Evolutionary conservation across 2,329 filamentous ascomycete genomes (phyloP).

Genomic region (Hymenoscyphus fraxineus): DNA sequence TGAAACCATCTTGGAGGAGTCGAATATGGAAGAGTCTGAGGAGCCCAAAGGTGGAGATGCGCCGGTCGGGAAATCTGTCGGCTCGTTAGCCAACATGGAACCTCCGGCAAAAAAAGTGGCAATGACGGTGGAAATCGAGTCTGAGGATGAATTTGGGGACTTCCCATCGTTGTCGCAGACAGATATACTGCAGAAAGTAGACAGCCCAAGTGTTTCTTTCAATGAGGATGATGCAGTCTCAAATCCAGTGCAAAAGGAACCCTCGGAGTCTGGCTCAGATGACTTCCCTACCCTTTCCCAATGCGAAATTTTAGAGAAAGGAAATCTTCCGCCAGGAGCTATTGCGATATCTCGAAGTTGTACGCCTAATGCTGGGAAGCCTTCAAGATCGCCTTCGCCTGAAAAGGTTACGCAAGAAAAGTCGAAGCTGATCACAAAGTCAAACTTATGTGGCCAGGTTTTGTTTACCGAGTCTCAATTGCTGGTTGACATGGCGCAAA

Average conservation of each 20-base stretch:
- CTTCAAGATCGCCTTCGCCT: not conserved
- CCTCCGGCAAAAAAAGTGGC: conserved; percentile 17
- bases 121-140: conserved; percentile 16
- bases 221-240: not conserved
- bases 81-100: not conserved
- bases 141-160: conserved; percentile 34
- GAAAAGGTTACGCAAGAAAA: not conserved
- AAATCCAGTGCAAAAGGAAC: conserved; percentile 1
- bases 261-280: conserved; percentile 28
- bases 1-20: not conserved
- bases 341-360: not conserved
- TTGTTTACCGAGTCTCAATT: conserved; percentile 9
- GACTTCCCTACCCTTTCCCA: conserved; percentile 32
- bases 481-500: conserved; percentile 18
- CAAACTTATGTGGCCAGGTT: conserved; percentile 10
- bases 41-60: not conserved
- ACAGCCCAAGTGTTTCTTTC: conserved; percentile 18
- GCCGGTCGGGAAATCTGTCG: not conserved
- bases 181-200: conserved; percentile 26
- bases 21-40: not conserved
- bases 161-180: conserved; percentile 33
- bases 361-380: not conserved
- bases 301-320: conserved; percentile 25
- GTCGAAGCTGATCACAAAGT: conserved; percentile 5
- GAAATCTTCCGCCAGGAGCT: conserved; percentile 7